Percentiles rank a stretch among this genome's conserved stretches.
Conservation (phyloP, 2,329 filamentous ascomycete species). For the Bipolaris sorokiniana region DNA sequence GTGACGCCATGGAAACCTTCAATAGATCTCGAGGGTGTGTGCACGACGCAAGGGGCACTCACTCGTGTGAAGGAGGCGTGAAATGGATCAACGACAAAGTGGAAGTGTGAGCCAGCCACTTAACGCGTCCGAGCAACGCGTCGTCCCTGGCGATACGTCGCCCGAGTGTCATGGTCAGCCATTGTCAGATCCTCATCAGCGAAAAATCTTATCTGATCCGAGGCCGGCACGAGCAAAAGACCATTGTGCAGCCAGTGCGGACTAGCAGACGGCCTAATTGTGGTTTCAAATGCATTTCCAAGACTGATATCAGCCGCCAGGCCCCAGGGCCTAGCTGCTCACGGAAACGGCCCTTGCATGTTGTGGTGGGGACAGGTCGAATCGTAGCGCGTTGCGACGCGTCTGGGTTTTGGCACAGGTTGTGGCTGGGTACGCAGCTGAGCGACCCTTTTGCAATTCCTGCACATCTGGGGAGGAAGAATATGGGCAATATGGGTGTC, state of each 20-base stretch:
- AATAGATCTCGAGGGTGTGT: slow-evolving; percentile 2
- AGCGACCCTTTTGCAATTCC: slow-evolving; percentile 14
- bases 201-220: slow-evolving; percentile 39
- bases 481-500: slow-evolving; percentile 24
- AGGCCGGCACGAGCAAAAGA: slow-evolving; percentile 20
- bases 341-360: slow-evolving; percentile 34
- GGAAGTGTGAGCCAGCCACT: neutral
- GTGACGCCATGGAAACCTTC: slow-evolving; percentile 8
- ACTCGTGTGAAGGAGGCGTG: neutral
- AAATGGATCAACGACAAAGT: neutral
- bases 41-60: neutral
- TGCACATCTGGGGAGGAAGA: neutral
- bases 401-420: slow-evolving; percentile 30
- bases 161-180: slow-evolving; percentile 9
- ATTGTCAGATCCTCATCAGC: slow-evolving; percentile 18
- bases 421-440: slow-evolving; percentile 37
- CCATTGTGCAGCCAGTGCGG: slow-evolving; percentile 24
- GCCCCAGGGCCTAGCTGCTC: slow-evolving; percentile 27
- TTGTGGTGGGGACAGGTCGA: slow-evolving; percentile 40
- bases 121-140: slow-evolving; percentile 11
- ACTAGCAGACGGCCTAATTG: slow-evolving; percentile 16
- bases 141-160: slow-evolving; percentile 1
- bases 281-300: slow-evolving; percentile 35
- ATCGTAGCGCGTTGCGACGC: slow-evolving; percentile 44
- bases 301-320: slow-evolving; percentile 40